Evolutionary conservation across 2,329 filamentous ascomycete species (phyloP), one percentile per base, ranked within the genome.

Genomic region (Fusarium verrucosum): DNA sequence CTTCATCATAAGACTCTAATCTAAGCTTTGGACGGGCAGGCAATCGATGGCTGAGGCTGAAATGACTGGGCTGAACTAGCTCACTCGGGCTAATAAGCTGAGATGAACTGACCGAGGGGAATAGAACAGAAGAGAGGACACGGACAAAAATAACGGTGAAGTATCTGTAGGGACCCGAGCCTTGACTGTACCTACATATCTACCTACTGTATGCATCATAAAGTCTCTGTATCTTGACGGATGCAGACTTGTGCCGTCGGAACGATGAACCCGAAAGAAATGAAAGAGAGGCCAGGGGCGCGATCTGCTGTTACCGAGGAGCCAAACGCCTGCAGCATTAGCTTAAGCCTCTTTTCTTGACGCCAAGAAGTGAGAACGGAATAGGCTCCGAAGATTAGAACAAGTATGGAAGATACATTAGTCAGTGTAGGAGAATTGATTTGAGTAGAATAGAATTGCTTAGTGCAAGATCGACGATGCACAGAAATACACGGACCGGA

Each of bases 251-350:
- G 46, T 55, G 17, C 46, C 45, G 41, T 44, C 50, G 44, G 46
- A 57, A 58, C 58, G 62, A 67, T 50, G 58, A 65, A 52, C 53
- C 67, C 67, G 62, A 70, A 60, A 23, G 19, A 17, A 17, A 36
- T 26, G 26, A 28, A 10, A 8, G 22, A 35, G 20, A 22, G 14
- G 19, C 28, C n/a, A 35, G 25, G 43, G 33, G 44, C n/a, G 13
- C 30, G 13, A n/a, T 32, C 30, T 32, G 44, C 17, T 14, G 36
- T 36, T 58, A 50, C 52, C 55, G 30, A 50, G 42, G 13, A 22
- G 26, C 28, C 16, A 52, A 50, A 44, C 38, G 38, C 44, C 47
- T 36, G 33, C 44, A 52, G 44, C 22, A 17, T 38, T 55, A 43
- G 61, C 16, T 19, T 32, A 65, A 54, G 62, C 62, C 62, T 57